Conservation (phyloP, 148 eudicot species). For the Rhododendron henanense region DNA sequence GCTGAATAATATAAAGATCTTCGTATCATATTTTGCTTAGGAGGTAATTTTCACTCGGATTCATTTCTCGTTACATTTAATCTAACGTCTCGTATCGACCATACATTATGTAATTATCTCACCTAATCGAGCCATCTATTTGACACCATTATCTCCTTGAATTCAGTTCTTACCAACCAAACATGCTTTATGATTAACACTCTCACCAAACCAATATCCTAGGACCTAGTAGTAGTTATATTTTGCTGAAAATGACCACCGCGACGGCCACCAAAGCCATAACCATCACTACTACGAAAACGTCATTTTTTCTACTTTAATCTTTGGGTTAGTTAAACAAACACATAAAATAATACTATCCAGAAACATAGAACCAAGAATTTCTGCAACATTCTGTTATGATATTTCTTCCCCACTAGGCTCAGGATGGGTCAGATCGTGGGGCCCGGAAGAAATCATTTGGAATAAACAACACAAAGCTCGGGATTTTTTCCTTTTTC, state of each 20-base stretch:
- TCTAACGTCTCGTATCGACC: not conserved
- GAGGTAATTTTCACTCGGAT: not conserved
- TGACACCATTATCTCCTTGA: not conserved
- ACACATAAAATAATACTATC: not conserved
- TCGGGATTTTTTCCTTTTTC: no score
- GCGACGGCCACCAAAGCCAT: not conserved
- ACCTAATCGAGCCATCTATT: not conserved
- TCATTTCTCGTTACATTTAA: not conserved
- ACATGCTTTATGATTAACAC: not conserved
- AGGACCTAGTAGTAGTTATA: not conserved
- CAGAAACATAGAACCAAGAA: not conserved
- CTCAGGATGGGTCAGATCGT: not conserved
- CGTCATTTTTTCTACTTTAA: not conserved
- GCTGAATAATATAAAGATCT: not conserved
- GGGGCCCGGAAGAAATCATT: not conserved
- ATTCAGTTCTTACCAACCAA: not conserved
- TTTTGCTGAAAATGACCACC: not conserved
- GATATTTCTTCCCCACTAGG: not conserved
- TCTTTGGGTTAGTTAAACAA: not conserved
- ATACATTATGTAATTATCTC: no score
- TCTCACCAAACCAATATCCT: not conserved
- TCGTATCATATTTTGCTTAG: not conserved
- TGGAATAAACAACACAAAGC: not conserved
- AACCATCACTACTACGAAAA: not conserved
- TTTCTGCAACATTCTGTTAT: not conserved